Base-by-base conservation (phyloP, 805 yeast species). In the Lipomyces kockii region DNA sequence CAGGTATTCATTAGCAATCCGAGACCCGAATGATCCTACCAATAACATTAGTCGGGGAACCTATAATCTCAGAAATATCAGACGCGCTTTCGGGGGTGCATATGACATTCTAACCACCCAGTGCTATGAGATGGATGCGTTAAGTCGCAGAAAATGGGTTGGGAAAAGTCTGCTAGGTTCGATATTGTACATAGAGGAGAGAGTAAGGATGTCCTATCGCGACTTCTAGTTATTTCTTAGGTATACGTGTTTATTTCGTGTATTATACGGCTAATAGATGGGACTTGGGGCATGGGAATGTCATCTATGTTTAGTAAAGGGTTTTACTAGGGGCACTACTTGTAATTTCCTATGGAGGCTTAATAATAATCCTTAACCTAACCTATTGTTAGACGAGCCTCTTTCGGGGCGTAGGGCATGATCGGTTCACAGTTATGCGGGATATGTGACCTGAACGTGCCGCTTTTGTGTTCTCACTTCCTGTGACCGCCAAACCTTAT, bases 21-120 rank as follows among this genome's bases (percentile, higher is more conserved):
- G 90, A 77, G 98, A 94, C 76, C 98, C 98, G 0, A 88, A 89
- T 60, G 97, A 93, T 74, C 81, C 87, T 1, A 71, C 80, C n/a
- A 94, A 94, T 75, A 94, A 94, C 76, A 89, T 94, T 59, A 64
- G 70, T 32, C 82, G 97, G 72, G 91, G 97, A 3, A 87, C 97
- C 1, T 91, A 87, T 80, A 92, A 92, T 76, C 80, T 91, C 54
- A 79, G 91, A 51, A 91, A 89, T 73, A 84, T 94, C 65, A 91
- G 90, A 75, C 87, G 91, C 72, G 91, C 97, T 0, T 92, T 94
- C 80, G 88, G 89, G 20, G 97, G 97, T 53, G 97, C 97, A 0
- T 92, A 83, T 79, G 95, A 90, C 74, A 76, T 92, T 63, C 79
- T 92, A 46, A 85, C 87, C 0, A 89, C 88, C 72, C 86, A 87